Base-by-base conservation (phyloP, 2,329 filamentous ascomycete species). In the Arthroderma uncinatum region DNA sequence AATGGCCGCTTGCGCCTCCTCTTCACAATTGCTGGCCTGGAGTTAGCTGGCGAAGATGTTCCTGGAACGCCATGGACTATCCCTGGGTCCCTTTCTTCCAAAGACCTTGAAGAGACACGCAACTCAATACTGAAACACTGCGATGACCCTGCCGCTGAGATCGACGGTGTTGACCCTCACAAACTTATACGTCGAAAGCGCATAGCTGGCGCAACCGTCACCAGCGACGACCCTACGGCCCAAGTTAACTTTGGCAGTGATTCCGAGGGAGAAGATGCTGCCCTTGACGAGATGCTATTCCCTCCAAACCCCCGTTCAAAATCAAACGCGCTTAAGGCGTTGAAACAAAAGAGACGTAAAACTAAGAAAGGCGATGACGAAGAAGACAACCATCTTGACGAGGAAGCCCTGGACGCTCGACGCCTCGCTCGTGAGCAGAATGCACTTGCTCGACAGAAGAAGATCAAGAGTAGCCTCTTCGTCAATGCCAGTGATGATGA, bases 401-500 rank as follows among this genome's bases (percentile, higher is more conserved):
- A 87, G 4, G 81, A 84, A 58, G 75, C 76, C 50, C 68, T 78
- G 14, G 76, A 80, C 33, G 82, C 82, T 62, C 80, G 80, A 57
- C 82, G 83, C 10, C 78, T 79, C 10, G 80, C 78, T 56, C 78
- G 85, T 37, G 79, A 82, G 56, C 77, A 84, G 55, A 85, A 82
- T 62, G 84, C 95, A 62, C 74, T 81, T n/a, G 89, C 91, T 65
- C 90, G 90, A 71, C 79, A 83, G 53, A 77, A 78, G 33, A 87
- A 86, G 67, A 86, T 93, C 73, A 97, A 96, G 76, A 94, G 87
- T 65, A 84, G 85, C 23, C 73, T 92, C 39, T 92, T 84, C 65
- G 86, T 98, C 54, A 82, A 86, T 58, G 84, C 85, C 37, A 89
- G 86, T 63, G 93, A 97, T 67, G 93, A 97, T 55, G 90, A 95